Base-by-base conservation (phyloP, 768 basidiomycete genomes). In the Myochromella boudieri region DNA sequence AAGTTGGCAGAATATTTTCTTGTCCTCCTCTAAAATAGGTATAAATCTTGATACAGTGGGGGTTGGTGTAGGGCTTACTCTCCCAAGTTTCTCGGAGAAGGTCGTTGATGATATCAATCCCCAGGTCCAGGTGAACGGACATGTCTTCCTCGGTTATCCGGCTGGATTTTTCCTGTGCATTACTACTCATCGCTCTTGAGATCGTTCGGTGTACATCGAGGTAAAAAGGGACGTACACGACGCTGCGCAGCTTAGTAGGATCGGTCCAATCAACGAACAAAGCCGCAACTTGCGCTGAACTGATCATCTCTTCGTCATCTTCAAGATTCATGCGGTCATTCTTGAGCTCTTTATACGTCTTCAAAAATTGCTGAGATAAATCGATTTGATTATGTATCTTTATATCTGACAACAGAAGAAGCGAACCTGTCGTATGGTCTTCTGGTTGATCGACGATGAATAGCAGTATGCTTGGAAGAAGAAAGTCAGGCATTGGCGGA, bases 381-480 rank as follows among this genome's bases (percentile, higher is more conserved):
- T 21, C 10, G 10, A 18, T 20, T 12, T 22, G n/a, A 31, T 25
- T 2, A 21, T 34, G 5, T 11, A 31, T 12, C 5, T 4, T 6
- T 7, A 7, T 34, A n/a, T n/a, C n/a, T n/a, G n/a, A n/a, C n/a
- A n/a, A n/a, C n/a, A n/a, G 14, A n/a, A 6, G 32, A 10, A 15
- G 22, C 74, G 27, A 43, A 85, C 90, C 61, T 78, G 68, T 45
- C 76, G 77, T 75, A 97, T 84, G n/a, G 77, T 65, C 14, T 76
- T 64, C 64, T 97, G 94, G 57, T 95, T 90, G 17, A 56, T 56
- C 4, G 77, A 63, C 0, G 85, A 84, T n/a, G 91, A 90, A 65
- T 84, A 91, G 63, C 89, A 89, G 60, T 87, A 97, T 0, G 84
- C 81, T 1, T 83, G 87, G 67, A 95, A 84, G 74, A 95, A 95